phyloP scores from a whole-genome alignment of 805 yeast species.

The Schizosaccharomyces cryophilus region DNA sequence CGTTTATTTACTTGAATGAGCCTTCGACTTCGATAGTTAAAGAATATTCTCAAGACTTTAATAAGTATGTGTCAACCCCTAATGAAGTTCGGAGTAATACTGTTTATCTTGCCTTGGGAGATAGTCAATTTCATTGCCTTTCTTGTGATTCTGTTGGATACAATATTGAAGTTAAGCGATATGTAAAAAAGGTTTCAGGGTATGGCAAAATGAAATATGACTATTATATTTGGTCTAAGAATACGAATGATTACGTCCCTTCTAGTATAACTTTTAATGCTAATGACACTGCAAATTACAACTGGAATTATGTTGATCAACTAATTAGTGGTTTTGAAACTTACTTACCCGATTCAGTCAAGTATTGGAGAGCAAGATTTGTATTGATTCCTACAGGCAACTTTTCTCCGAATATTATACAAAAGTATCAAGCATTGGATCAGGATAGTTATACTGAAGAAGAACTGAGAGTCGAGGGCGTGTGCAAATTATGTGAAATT shows the following conservation, averaged over 20 bases:
- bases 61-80: not conserved
- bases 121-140: slow-evolving; percentile 68
- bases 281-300: slow-evolving; percentile 19
- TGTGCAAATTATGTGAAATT: slow-evolving; percentile 34
- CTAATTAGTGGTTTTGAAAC: slow-evolving; percentile 79
- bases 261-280: not conserved
- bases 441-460: slow-evolving; percentile 47
- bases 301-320: slow-evolving; percentile 87
- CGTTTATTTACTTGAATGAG: not conserved
- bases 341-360: slow-evolving; percentile 26
- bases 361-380: slow-evolving; percentile 49
- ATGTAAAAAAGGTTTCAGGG: slow-evolving; percentile 3
- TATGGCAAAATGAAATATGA: slow-evolving; percentile 22
- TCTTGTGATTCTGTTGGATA: slow-evolving; percentile 41
- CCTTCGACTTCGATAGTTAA: not conserved
- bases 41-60: not conserved
- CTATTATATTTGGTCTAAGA: slow-evolving; percentile 29
- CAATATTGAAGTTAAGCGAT: slow-evolving; percentile 6
- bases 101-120: slow-evolving; percentile 45
- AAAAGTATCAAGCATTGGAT: not conserved
- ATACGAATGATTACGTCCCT: not conserved
- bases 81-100: slow-evolving; percentile 20
- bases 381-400: slow-evolving; percentile 63
- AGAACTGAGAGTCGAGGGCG: slow-evolving; percentile 80
- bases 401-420: not conserved